A percentile compares a stretch with the other conserved stretches of the same genome.
Conservation (phyloP, 768 basidiomycete genomes). For the Lentinula boryana region DNA sequence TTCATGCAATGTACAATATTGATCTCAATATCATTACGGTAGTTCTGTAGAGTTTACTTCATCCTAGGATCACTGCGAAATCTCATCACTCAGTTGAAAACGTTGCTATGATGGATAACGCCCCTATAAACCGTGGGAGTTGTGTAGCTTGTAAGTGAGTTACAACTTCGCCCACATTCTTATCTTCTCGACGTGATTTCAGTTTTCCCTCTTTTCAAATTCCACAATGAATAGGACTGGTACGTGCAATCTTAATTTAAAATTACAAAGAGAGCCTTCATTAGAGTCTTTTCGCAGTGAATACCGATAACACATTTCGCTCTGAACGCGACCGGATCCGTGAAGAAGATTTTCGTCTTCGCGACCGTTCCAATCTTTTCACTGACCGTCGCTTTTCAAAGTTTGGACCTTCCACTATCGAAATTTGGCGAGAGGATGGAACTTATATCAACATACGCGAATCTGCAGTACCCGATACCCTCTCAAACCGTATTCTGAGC, state of each 20-base stretch:
- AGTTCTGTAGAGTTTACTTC: not conserved
- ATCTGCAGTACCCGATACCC: conserved; percentile 4
- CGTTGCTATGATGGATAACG: not conserved
- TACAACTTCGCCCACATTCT: no score
- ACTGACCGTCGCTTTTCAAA: not conserved
- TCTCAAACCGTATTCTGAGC: conserved; percentile 10
- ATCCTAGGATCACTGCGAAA: not conserved
- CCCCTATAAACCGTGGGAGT: no score
- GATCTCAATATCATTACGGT: not conserved
- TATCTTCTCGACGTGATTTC: no score
- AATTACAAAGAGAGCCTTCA: no score
- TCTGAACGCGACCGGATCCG: not conserved
- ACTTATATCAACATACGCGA: conserved; percentile 7
- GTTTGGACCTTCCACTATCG: not conserved
- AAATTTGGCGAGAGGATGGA: not conserved
- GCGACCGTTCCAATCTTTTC: not conserved
- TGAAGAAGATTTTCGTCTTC: not conserved
- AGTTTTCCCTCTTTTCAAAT: no score
- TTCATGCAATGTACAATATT: conserved; percentile 4
- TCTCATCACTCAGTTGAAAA: conserved; percentile 10
- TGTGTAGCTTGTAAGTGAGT: no score
- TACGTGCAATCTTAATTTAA: no score
- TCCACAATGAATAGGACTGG: no score
- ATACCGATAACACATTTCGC: not conserved
- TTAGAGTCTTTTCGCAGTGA: not conserved